A percentile compares a stretch with the other conserved stretches of the same genome.
Evolutionary conservation across 2,329 filamentous ascomycete species (phyloP).

Genomic region (Aspergillus nomiae): DNA sequence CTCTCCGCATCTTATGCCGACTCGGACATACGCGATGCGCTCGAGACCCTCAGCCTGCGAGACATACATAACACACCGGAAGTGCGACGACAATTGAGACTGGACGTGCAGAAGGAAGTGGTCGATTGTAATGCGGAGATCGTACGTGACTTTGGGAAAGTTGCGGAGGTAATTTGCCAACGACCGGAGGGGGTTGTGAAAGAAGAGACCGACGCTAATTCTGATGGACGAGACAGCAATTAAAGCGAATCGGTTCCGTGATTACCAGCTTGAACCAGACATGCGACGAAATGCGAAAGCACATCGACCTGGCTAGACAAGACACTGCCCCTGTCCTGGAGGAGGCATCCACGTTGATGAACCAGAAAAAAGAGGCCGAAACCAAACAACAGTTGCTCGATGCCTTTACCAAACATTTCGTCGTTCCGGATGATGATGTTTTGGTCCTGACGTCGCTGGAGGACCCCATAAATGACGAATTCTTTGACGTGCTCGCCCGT

Average conservation of each 20-base stretch:
- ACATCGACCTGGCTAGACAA: slow-evolving; percentile 72
- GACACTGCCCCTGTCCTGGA: slow-evolving; percentile 74
- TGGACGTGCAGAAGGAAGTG: slow-evolving; percentile 87
- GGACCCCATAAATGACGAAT: slow-evolving; percentile 80
- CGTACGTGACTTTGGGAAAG: slow-evolving; percentile 81
- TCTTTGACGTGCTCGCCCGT: slow-evolving; percentile 75
- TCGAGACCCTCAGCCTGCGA: slow-evolving; percentile 75
- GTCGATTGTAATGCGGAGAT: slow-evolving; percentile 91
- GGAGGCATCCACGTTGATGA: slow-evolving; percentile 73
- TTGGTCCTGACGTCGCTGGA: slow-evolving; percentile 73
- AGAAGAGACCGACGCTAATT: slow-evolving; percentile 19
- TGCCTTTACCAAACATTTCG: slow-evolving; percentile 79
- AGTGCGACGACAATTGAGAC: slow-evolving; percentile 73
- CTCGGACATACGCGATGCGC: slow-evolving; percentile 82
- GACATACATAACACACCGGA: slow-evolving; percentile 73
- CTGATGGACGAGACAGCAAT: slow-evolving; percentile 62
- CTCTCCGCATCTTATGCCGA: slow-evolving; percentile 92
- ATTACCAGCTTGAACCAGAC: slow-evolving; percentile 77
- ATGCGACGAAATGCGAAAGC: slow-evolving; percentile 76
- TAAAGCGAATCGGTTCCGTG: slow-evolving; percentile 77
- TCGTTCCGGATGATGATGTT: slow-evolving; percentile 79
- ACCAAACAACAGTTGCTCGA: slow-evolving; percentile 76
- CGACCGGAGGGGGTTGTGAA: neutral
- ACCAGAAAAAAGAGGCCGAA: slow-evolving; percentile 72
- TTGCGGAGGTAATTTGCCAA: slow-evolving; percentile 70